Evolutionary conservation across 2,329 filamentous ascomycete species (phyloP), one percentile per base, ranked within the genome.

Genomic region (Ceratocystis harringtonii): DNA sequence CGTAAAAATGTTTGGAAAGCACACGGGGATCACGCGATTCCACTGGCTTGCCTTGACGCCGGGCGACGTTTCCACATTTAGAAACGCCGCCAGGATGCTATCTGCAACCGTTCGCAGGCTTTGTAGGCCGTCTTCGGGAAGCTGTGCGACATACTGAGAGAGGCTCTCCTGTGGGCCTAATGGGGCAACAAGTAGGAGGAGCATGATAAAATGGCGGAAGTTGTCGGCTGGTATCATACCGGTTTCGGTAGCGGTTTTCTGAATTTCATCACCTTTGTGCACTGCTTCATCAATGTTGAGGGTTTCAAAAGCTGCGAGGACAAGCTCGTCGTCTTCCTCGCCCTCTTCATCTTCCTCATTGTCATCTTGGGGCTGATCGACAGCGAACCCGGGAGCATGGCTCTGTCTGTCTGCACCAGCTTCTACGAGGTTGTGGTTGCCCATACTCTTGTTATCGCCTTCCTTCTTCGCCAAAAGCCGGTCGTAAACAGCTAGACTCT

Each of bases 171-270:
- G 85, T 0, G 82, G 75, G 60, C 80, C 79, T 4, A 90, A 75
- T 0, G 87, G 86, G 0, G 87, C 84, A 44, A 84, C 77, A 7
- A 90, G 75, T 1, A 90, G 76, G 12, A 91, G 77, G 3, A 91
- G 77, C 81, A 89, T 86, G 36, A 90, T 74, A 6, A 91, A 75
- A 70, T 84, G 86, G 57, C 84, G 80, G 65, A 90, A 83, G 71
- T 90, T 90, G 71, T 90, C 87, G 0, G 84, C 82, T 0, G 88
- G 87, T 62, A 91, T 87, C 69, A 88, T 84, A 36, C 86, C 84
- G n/a, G 81, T 80, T 55, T 83, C 80, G 10, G 48, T 17, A 1
- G 61, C 17, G 17, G 17, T 36, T n/a, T 63, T 52, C 43, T 79
- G 78, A 0, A 78, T 74, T 2, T 74, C 72, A 68, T 79, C 78